phyloP scores from a whole-genome alignment of 2,329 filamentous ascomycete species.

The Grosmannia penicillata region DNA sequence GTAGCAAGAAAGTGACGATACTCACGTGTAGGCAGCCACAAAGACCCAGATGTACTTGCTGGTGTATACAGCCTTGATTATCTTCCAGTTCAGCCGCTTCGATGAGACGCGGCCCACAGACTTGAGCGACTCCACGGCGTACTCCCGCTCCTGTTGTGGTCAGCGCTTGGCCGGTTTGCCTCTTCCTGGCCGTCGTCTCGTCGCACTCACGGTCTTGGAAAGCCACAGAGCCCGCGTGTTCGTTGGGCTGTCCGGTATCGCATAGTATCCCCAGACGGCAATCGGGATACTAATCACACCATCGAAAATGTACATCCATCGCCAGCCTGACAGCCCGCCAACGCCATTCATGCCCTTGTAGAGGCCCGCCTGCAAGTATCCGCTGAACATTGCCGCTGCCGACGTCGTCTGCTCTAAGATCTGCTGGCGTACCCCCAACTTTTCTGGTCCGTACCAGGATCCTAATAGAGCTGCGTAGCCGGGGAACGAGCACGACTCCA shows the following conservation, averaged over 20 bases:
- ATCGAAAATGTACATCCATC: constrained; percentile 42
- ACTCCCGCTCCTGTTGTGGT: background rate
- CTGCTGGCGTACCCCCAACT: background rate
- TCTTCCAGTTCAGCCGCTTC: background rate
- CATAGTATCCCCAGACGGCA: constrained; percentile 30
- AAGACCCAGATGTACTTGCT: constrained; percentile 1
- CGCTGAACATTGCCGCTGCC: constrained; percentile 13
- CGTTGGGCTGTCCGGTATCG: constrained; percentile 22
- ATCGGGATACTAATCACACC: constrained; percentile 9
- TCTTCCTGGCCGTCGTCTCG: too few species aligned
- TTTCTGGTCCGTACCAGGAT: constrained; percentile 7
- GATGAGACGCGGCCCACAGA: background rate
- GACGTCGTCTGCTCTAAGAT: constrained; percentile 1
- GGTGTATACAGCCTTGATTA: background rate
- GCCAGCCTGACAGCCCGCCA: constrained; percentile 10
- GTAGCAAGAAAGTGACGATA: too few species aligned
- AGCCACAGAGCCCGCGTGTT: constrained; percentile 4
- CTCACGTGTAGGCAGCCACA: background rate
- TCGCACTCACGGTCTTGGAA: background rate
- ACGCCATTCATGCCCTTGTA: constrained; percentile 21
- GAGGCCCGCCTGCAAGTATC: constrained; percentile 32
- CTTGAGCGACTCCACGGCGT: background rate
- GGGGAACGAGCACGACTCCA: constrained; percentile 1
- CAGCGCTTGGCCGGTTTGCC: too few species aligned
- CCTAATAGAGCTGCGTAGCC: constrained; percentile 1